Conservation (phyloP, 1,139 yeast genomes). For the Candida neerlandica region DNA sequence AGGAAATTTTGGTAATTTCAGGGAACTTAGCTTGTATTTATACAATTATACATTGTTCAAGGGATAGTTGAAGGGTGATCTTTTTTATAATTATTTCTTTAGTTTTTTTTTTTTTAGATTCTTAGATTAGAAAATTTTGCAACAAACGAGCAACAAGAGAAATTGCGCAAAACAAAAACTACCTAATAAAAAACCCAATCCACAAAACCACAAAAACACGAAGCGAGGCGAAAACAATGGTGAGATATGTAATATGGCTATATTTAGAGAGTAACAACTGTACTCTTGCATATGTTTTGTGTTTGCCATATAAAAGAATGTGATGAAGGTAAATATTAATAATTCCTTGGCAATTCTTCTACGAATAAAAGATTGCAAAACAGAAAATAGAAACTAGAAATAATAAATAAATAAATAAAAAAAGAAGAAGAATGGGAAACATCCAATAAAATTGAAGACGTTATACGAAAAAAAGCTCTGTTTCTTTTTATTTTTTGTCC, state of each 20-base stretch:
- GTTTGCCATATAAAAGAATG: slow-evolving; percentile 1
- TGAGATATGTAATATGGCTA: not conserved
- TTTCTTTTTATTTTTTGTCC: too few relatives aligned
- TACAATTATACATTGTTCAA: not conserved
- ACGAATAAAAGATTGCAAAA: not conserved
- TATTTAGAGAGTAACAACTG: not conserved
- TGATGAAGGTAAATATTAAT: not conserved
- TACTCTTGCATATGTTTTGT: not conserved
- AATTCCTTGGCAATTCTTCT: not conserved
- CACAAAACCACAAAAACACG: not conserved
- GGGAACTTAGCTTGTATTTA: not conserved
- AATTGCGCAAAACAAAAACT: not conserved
- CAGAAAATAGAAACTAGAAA: not conserved
- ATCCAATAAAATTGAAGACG: too few relatives aligned
- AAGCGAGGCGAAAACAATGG: not conserved
- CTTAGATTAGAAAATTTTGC: too few relatives aligned
- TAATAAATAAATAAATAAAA: too few relatives aligned
- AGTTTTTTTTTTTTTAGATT: not conserved
- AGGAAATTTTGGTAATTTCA: not conserved
- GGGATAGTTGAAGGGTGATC: too few relatives aligned
- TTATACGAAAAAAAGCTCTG: too few relatives aligned
- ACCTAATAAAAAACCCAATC: not conserved
- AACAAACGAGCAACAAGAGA: too few relatives aligned
- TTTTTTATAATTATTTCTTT: not conserved
- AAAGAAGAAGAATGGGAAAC: not conserved